These are phyloP conservation scores for Glutinoglossum americanum DNA, from an alignment of 495 filamentous ascomycete species.

Conservation along the genomic window DNA sequence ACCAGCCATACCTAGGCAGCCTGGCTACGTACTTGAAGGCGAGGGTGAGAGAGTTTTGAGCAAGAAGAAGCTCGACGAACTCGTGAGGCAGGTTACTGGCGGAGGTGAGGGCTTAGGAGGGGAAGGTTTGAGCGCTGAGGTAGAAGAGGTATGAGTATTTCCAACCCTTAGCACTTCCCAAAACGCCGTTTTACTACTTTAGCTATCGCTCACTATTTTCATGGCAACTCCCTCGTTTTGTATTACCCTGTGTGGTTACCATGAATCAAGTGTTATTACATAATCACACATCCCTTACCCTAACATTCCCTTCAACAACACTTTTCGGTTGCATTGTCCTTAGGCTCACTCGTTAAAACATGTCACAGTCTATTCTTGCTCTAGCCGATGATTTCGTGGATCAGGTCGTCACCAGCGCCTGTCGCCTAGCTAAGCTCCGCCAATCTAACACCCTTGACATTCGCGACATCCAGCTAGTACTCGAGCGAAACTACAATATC, in stretches of 20 bases:
- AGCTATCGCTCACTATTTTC: background rate
- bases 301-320: background rate
- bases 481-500: slow-evolving; percentile 96
- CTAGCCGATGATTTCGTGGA: slow-evolving; percentile 93
- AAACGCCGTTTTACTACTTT: too few species aligned
- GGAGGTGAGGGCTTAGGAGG: slow-evolving; percentile 45
- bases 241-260: background rate
- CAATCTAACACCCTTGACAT: slow-evolving; percentile 76
- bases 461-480: slow-evolving; percentile 80
- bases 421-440: slow-evolving; percentile 78
- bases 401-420: slow-evolving; percentile 64
- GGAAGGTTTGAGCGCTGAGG: slow-evolving; percentile 60
- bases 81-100: slow-evolving; percentile 83
- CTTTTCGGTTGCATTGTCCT: too few species aligned
- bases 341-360: background rate
- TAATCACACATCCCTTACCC: background rate
- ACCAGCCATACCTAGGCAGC: slow-evolving; percentile 62
- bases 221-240: background rate
- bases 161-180: background rate
- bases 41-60: slow-evolving; percentile 75
- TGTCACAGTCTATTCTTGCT: slow-evolving; percentile 50
- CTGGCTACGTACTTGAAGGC: slow-evolving; percentile 63
- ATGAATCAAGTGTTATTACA: background rate
- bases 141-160: slow-evolving; percentile 56
- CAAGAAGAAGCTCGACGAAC: slow-evolving; percentile 90